Percentiles rank a stretch among this genome's conserved stretches.
Evolutionary conservation across 2,329 filamentous ascomycete genomes (phyloP).

Genomic region (Curvularia lunata): DNA sequence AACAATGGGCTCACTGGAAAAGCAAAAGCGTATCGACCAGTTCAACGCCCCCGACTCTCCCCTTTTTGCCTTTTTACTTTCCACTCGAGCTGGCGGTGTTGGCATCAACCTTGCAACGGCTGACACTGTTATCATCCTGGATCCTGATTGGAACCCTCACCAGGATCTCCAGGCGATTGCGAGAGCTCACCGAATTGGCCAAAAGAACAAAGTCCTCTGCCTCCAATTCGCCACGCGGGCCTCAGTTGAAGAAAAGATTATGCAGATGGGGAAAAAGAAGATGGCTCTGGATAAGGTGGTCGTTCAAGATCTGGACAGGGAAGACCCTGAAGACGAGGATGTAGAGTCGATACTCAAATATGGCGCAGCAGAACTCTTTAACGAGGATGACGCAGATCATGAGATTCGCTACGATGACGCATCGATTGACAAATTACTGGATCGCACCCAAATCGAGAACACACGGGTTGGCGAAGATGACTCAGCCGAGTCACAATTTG

Average conservation of each 20-base stretch:
- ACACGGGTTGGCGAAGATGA: conserved; percentile 68
- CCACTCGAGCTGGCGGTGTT: conserved; percentile 92
- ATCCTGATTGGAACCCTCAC: conserved; percentile 97
- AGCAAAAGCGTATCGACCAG: conserved; percentile 91
- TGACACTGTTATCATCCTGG: conserved; percentile 96
- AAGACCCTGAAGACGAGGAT: conserved; percentile 80
- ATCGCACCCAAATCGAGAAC: conserved; percentile 80
- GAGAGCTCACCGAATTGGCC: conserved; percentile 92
- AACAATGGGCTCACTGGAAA: conserved; percentile 78
- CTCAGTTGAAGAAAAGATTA: conserved; percentile 92
- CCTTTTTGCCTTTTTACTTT: conserved; percentile 89
- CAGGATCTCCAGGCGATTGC: conserved; percentile 97
- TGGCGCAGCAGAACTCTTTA: conserved; percentile 85
- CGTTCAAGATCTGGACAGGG: conserved; percentile 87
- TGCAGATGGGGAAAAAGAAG: conserved; percentile 94
- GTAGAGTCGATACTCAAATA: conserved; percentile 87
- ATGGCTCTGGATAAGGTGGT: conserved; percentile 94
- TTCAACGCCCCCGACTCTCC: conserved; percentile 86
- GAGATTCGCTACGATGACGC: conserved; percentile 82
- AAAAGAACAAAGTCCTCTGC: conserved; percentile 93
- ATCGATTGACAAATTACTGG: conserved; percentile 88
- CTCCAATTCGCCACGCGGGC: conserved; percentile 92
- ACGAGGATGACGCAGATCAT: conserved; percentile 70
- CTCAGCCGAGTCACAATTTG: conserved; percentile 80
- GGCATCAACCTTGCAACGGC: conserved; percentile 97